Conservation (phyloP, 2,329 filamentous ascomycete species). For the Sclerotiophoma versabilis region DNA sequence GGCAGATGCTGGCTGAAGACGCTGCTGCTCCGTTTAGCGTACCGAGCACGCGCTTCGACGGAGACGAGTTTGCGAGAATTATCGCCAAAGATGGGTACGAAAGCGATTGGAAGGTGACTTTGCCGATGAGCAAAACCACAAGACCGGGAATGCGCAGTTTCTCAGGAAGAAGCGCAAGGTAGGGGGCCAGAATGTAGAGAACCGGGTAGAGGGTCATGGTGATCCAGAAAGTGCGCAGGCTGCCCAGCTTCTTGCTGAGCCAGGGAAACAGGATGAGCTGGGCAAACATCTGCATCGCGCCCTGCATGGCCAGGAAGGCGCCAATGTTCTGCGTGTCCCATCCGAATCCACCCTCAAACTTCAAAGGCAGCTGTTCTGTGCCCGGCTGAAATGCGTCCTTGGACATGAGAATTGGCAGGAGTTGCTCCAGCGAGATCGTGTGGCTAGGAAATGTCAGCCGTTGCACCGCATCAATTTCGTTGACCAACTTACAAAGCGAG, state of each 20-base stretch:
- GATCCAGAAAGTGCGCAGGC: constrained; percentile 80
- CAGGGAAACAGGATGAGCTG: constrained; percentile 85
- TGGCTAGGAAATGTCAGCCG: constrained; percentile 65
- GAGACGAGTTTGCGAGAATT: constrained; percentile 85
- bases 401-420: constrained; percentile 91
- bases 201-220: constrained; percentile 84
- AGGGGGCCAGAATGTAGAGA: constrained; percentile 87
- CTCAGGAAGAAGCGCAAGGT: constrained; percentile 82
- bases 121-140: constrained; percentile 82
- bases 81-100: constrained; percentile 91
- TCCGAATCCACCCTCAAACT: constrained; percentile 86
- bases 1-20: constrained; percentile 86
- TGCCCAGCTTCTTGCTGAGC: constrained; percentile 76
- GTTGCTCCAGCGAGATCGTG: constrained; percentile 94
- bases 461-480: constrained; percentile 21
- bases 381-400: constrained; percentile 62
- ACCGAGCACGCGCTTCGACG: constrained; percentile 82
- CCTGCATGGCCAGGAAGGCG: constrained; percentile 86
- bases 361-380: constrained; percentile 75
- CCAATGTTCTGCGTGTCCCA: constrained; percentile 85
- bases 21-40: constrained; percentile 93
- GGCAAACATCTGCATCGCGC: constrained; percentile 85
- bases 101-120: constrained; percentile 90
- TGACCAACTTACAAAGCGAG: constrained; percentile 78
- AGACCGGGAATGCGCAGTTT: constrained; percentile 75